Base-by-base conservation (phyloP, 1,284 basidiomycete species). In the Fomitopsis betulina region DNA sequence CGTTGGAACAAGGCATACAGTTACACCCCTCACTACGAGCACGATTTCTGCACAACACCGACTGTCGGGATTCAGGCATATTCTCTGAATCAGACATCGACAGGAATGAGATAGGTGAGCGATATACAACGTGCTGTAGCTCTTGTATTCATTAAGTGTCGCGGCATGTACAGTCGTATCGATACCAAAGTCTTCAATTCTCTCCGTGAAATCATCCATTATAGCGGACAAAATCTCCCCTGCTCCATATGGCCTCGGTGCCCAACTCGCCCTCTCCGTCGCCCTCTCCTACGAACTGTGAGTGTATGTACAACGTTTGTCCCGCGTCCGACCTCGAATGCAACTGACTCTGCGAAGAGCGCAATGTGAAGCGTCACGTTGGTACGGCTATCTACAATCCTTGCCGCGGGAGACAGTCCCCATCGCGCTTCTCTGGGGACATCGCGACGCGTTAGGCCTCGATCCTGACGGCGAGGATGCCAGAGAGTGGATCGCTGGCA, bases 381-480 rank as follows among this genome's bases (percentile, higher is more conserved):
- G 88, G 87, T 76, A 71, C 63, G 82, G 80, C 42, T 93, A 92
- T 71, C 65, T 93, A 13, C 80, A 85, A 63, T 85, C 86, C 13
- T 75, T 93, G 7, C 85, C 88, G 7, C 60, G 58, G 10, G 68
- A 72, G 42, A 67, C 70, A 5, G 79, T 86, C 21, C 80, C 83
- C 53, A 76, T 91, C 43, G 86, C 86, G 40, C 63, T 86, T 27
- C 82, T 91, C 62, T 92, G 90, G 90, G 73, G 71, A 54, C 65
- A 65, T 33, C 56, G 59, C 50, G 66, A 73, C 27, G 57, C 62
- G n/a, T 57, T 58, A 35, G 56, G 33, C 12, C 62, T 57, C 17
- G 57, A 65, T 45, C 55, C 53, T 43, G 65, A 73, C 55, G 61
- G 60, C 35, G 56, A 68, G 39, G 81, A 84, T 62, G 67, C 68